A percentile compares a stretch with the other conserved stretches of the same genome.
Conservation (phyloP, 306 rosid genomes). For the Heteromeles arbutifolia region DNA sequence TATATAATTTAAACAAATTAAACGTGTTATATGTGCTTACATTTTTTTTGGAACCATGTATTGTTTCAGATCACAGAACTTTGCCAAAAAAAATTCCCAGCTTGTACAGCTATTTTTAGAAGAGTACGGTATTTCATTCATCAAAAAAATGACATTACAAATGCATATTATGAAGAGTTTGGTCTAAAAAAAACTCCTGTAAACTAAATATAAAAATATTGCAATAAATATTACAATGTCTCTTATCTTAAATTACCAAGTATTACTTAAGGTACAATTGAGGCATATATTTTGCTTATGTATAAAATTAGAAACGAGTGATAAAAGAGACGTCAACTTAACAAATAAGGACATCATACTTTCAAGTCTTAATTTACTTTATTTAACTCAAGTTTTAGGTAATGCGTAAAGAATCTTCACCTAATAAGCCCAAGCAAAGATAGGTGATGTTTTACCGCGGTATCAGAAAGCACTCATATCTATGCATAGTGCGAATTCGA, state of each 20-base stretch:
- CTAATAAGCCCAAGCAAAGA: not conserved
- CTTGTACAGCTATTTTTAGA: too few relatives aligned
- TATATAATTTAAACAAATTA: too few relatives aligned
- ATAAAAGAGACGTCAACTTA: not conserved
- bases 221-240: too few relatives aligned
- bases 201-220: too few relatives aligned
- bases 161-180: too few relatives aligned
- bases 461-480: too few relatives aligned
- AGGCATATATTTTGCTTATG: not conserved
- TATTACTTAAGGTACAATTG: not conserved
- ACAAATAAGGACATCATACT: not conserved
- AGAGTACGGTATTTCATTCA: too few relatives aligned
- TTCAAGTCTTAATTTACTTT: not conserved
- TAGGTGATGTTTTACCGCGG: too few relatives aligned
- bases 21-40: not conserved
- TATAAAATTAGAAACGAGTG: not conserved
- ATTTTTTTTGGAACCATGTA: not conserved
- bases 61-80: not conserved
- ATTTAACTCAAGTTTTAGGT: not conserved
- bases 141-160: too few relatives aligned
- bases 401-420: not conserved
- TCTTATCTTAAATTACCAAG: too few relatives aligned
- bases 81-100: not conserved
- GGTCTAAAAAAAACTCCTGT: too few relatives aligned
- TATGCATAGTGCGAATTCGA: too few relatives aligned